Evolutionary conservation across 257 asterid species (phyloP), one percentile per base, ranked within the genome.

Genomic region (Solanum raphanifolium): DNA sequence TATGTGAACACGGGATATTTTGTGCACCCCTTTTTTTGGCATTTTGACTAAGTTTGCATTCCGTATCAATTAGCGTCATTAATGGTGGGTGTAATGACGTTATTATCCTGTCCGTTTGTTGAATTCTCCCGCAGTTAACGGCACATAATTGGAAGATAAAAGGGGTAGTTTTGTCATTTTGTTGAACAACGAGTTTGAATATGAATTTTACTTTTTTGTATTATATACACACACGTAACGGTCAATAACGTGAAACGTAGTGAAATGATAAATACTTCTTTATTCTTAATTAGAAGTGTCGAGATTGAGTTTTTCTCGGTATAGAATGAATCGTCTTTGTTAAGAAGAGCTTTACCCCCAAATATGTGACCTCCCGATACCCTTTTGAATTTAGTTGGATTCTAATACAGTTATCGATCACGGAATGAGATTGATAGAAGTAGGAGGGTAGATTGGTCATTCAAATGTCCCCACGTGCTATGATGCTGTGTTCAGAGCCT

Each of bases 401-500:
- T 11, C 3, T 0, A 2, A 23, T 62, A 62, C 1, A 62, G 0
- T 4, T 9, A 9, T 4, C 65, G 3, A 18, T 0, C 2, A 55
- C 9, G 1, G 4, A 52, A 52, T 5, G 4, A 16, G 62, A 52
- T 52, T 2, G 23, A 52, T 52, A 58, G 32, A 65, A 10, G 4
- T 4, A 65, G 2, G 38, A 87, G 39, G 92, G 85, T 68, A 89
- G 39, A 66, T 35, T 21, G 13, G 94, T 87, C 88, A 89, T 83
- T 86, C 39, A 1, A 20, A 16, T 21, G 16, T 23, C 18, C 38
- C 88, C 93, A 92, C 93, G 90, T 91, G 94, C 88, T 43, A 46
- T 86, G 91, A 90, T 93, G 74, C 93, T 86, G 83, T 85, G 91
- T 18, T 82, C 90, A 88, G 90, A 48, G 25, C 69, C 36, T 10